Evolutionary conservation across 495 filamentous ascomycete species (phyloP).

Genomic region (Glonium stellatum): DNA sequence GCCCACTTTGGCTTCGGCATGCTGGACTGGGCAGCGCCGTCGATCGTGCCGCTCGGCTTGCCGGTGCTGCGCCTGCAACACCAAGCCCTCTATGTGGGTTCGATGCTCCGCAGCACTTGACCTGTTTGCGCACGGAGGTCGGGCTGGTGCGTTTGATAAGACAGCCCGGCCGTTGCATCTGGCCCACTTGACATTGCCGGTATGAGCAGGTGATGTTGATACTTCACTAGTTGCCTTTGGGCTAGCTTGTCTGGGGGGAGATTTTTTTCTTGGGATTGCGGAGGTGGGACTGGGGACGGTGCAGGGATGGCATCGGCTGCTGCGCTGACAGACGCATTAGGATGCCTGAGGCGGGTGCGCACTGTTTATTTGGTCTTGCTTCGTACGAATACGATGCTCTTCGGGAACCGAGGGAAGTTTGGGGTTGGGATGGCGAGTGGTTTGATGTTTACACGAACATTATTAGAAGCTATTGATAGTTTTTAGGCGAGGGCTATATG

Average conservation of each 20-base stretch:
- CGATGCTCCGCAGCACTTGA: too few relatives aligned
- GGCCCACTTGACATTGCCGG: not conserved
- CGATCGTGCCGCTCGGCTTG: too few relatives aligned
- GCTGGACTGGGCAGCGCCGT: too few relatives aligned
- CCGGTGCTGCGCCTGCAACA: too few relatives aligned
- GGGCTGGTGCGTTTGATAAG: too few relatives aligned
- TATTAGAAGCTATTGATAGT: not conserved
- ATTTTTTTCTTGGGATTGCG: not conserved
- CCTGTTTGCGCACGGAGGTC: too few relatives aligned
- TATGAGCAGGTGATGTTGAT: not conserved
- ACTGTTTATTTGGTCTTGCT: not conserved
- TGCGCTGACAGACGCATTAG: not conserved
- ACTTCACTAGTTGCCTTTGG: not conserved
- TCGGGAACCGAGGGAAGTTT: not conserved
- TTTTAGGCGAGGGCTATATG: too few relatives aligned
- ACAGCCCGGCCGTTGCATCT: too few relatives aligned
- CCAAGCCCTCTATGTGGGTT: too few relatives aligned
- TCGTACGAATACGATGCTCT: not conserved
- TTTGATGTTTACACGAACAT: not conserved
- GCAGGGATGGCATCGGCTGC: not conserved
- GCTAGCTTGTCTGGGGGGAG: not conserved
- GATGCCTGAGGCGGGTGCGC: not conserved
- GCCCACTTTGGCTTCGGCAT: too few relatives aligned
- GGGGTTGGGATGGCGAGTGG: not conserved
- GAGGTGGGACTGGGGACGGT: not conserved